Conservation (phyloP, 768 basidiomycete genomes). For the Termitomyces sp. region DNA sequence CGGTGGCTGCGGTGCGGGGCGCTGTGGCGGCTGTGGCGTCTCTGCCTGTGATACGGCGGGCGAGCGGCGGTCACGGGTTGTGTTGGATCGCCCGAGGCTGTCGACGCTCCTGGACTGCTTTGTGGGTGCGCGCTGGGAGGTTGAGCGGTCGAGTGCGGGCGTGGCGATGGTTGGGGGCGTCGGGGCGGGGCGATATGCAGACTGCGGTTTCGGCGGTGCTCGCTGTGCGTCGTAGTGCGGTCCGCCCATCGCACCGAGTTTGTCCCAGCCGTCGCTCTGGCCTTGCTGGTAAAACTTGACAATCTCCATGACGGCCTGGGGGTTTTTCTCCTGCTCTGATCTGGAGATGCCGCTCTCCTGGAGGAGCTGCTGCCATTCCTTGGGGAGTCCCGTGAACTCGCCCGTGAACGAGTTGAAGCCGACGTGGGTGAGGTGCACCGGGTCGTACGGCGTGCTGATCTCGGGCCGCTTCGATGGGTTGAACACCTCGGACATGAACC, state of each 20-base stretch:
- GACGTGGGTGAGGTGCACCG: constrained; percentile 98
- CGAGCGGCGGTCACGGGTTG: constrained; percentile 58
- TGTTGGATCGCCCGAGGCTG: constrained; percentile 59
- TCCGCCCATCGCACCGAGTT: constrained; percentile 54
- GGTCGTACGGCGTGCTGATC: constrained; percentile 98
- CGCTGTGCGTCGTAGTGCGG: constrained; percentile 16
- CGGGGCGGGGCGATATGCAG: constrained; percentile 68
- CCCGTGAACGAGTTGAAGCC: constrained; percentile 99
- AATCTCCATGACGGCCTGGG: constrained; percentile 96
- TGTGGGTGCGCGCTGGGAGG: constrained; percentile 73
- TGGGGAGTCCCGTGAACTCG: constrained; percentile 95
- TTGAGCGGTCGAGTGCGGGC: constrained; percentile 79
- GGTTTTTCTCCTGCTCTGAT: constrained; percentile 94
- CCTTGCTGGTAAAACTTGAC: constrained; percentile 98
- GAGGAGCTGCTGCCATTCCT: constrained; percentile 97
- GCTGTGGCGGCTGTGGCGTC: constrained; percentile 21
- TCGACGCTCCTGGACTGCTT: constrained; percentile 44
- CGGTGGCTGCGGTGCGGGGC: constrained; percentile 41
- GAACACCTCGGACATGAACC: constrained; percentile 68
- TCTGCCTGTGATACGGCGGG: constrained; percentile 29
- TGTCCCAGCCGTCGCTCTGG: constrained; percentile 79
- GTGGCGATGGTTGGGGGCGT: constrained; percentile 61
- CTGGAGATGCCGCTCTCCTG: constrained; percentile 95
- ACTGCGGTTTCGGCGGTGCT: constrained; percentile 29
- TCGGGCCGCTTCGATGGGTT: constrained; percentile 74